These are phyloP conservation scores for Kwoniella newhampshirensis DNA, from an alignment of 768 basidiomycete genomes.

Conservation along the genomic window DNA sequence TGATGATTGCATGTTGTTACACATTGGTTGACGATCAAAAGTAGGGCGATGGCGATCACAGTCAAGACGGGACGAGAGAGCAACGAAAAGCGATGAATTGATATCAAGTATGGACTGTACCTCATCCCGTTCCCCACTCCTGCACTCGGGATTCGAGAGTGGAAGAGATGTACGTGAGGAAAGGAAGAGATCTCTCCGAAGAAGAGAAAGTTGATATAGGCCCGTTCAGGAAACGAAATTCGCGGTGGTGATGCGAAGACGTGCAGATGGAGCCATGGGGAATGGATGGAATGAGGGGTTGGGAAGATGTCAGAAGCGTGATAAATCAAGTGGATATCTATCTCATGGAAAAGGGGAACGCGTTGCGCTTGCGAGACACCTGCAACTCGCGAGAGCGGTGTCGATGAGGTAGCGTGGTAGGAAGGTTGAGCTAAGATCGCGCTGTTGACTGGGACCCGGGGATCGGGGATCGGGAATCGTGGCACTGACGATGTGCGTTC, in stretches of 20 bases:
- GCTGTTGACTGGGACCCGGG: too few species aligned
- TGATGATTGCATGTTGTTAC: too few species aligned
- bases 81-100: not conserved
- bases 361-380: too few species aligned
- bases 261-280: constrained; percentile 46
- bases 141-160: constrained; percentile 13
- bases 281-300: constrained; percentile 1
- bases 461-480: too few species aligned
- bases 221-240: constrained; percentile 48
- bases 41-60: too few species aligned
- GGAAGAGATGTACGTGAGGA: constrained; percentile 16
- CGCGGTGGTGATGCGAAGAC: constrained; percentile 37
- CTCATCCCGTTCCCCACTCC: constrained; percentile 14
- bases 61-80: not conserved
- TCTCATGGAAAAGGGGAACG: too few species aligned
- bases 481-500: too few species aligned
- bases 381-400: too few species aligned
- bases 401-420: too few species aligned
- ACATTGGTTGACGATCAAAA: too few species aligned
- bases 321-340: not conserved
- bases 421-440: too few species aligned
- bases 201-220: constrained; percentile 26
- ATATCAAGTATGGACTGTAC: constrained; percentile 5
- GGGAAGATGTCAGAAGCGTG: not conserved
- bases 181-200: constrained; percentile 7